These are phyloP conservation scores for Tieghemiomyces parasiticus DNA, from an alignment of 192 early-diverging fungal species.

Conservation along the genomic window DNA sequence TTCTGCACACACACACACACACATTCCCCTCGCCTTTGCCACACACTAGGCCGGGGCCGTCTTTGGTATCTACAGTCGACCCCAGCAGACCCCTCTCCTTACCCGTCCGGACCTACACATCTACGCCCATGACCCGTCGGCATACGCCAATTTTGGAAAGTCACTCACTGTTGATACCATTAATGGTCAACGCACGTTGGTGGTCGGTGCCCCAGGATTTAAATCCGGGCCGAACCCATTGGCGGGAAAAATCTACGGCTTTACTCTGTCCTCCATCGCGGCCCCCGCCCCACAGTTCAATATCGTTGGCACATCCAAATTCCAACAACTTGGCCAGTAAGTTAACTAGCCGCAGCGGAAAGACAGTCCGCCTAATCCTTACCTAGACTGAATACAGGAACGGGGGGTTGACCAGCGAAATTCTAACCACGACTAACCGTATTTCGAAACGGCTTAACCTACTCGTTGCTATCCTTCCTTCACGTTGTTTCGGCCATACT, in stretches of 20 bases:
- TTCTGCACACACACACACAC: no score
- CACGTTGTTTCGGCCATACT: neutral
- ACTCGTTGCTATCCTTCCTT: neutral
- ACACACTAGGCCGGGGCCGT: conserved; percentile 28
- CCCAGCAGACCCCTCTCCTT: neutral
- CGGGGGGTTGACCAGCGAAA: neutral
- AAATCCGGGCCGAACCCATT: conserved; percentile 14
- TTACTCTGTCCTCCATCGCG: conserved; percentile 13
- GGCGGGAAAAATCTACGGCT: conserved; percentile 37
- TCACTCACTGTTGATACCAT: conserved; percentile 16
- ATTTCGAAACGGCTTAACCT: neutral
- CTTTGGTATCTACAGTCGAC: conserved; percentile 21
- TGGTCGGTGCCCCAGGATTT: conserved; percentile 42
- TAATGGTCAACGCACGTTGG: conserved; percentile 12
- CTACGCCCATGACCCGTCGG: conserved; percentile 14
- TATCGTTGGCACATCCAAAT: conserved; percentile 19
- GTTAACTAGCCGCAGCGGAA: neutral
- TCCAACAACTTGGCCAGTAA: conserved; percentile 17
- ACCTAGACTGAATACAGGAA: neutral
- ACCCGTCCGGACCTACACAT: conserved; percentile 23
- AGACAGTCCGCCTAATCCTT: neutral
- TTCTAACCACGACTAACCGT: neutral
- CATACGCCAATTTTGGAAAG: conserved; percentile 38
- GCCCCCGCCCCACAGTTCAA: conserved; percentile 10
- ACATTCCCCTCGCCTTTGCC: no score